A percentile compares a stretch with the other conserved stretches of the same genome.
Evolutionary conservation across 2,329 filamentous ascomycete species (phyloP).

Genomic region (Sclerotinia trifoliorum): DNA sequence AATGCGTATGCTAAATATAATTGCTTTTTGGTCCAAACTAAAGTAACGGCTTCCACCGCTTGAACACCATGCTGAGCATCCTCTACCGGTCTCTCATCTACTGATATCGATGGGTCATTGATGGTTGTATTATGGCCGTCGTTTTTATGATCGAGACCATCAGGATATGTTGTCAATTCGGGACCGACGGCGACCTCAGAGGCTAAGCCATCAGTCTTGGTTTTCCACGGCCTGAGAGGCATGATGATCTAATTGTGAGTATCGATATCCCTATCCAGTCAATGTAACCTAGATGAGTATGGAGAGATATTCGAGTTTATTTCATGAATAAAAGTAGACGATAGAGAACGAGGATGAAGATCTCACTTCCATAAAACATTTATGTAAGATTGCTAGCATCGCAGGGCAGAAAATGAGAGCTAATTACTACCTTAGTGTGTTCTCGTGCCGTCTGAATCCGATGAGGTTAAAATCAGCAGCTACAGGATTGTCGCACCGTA

Average conservation of each 20-base stretch:
- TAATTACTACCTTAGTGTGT: not conserved
- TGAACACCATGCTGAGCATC: constrained; percentile 32
- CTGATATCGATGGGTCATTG: not conserved
- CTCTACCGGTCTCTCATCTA: constrained; percentile 22
- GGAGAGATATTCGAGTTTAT: not conserved
- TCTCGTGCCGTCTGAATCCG: not conserved
- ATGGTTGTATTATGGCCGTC: not conserved
- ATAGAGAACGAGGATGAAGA: not conserved
- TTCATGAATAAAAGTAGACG: not conserved
- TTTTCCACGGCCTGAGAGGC: constrained; percentile 8
- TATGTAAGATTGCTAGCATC: not conserved
- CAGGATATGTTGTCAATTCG: constrained; percentile 1
- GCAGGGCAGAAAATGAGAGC: not conserved
- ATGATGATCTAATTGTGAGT: not conserved
- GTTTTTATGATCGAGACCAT: constrained; percentile 13
- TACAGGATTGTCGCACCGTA: not conserved
- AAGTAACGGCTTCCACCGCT: constrained; percentile 34
- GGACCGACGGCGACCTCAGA: constrained; percentile 10
- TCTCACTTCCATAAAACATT: not conserved
- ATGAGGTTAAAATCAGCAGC: constrained; percentile 2
- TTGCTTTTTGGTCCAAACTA: constrained; percentile 34
- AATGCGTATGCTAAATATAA: constrained; percentile 34
- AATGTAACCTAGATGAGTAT: not conserved
- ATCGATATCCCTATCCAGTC: not conserved
- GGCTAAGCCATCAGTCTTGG: constrained; percentile 10